Base-by-base conservation (phyloP, 768 basidiomycete genomes). In the Termitomyces sp. region DNA sequence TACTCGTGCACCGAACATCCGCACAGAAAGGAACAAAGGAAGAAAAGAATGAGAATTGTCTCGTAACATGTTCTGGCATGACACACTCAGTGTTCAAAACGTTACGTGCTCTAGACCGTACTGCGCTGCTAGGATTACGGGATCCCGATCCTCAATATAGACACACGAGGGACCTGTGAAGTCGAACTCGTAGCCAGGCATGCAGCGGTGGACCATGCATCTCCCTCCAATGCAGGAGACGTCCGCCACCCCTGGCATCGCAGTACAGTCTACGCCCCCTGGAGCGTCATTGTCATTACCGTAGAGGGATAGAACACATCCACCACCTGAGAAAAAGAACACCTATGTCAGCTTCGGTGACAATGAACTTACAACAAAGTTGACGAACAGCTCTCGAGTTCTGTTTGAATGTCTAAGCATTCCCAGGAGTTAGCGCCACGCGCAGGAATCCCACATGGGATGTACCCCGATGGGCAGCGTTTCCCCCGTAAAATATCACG, bases 331-430 rank as follows among this genome's bases (percentile, higher is more conserved):
- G 17, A 27, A 16, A 3, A 53, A 23, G 21, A 19, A 7, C 30
- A 21, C 11, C n/a, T 1, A 34, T n/a, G 11, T 28, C 7, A 47
- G 14, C 19, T 28, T 45, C 14, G 14, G 11, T 37, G 35, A 39
- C 4, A 10, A 4, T 12, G 3, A 23, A n/a, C 2, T 30, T 21
- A 21, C 12, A n/a, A 21, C 12, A n/a, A 44, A 44, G 21, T 44
- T 32, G 19, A 75, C 80, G 55, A 54, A 82, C 81, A 83, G 67
- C 79, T 80, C 65, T 80, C 80, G 8, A 83, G 70, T 40, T 82
- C 79, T 40, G 63, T 68, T 56, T 67, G 69, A 1, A 74, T 78
- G 60, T 82, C 64, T 44, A 83, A 61, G 56, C 80, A 81, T 57
- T 82, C 80, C 76, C 77, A 80, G 3, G 75, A 72, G 2, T 69